Evolutionary conservation across 208 protist genomes (phyloP), one percentile per base, ranked within the genome.

Genomic region (Trypanosoma platydactyli): DNA sequence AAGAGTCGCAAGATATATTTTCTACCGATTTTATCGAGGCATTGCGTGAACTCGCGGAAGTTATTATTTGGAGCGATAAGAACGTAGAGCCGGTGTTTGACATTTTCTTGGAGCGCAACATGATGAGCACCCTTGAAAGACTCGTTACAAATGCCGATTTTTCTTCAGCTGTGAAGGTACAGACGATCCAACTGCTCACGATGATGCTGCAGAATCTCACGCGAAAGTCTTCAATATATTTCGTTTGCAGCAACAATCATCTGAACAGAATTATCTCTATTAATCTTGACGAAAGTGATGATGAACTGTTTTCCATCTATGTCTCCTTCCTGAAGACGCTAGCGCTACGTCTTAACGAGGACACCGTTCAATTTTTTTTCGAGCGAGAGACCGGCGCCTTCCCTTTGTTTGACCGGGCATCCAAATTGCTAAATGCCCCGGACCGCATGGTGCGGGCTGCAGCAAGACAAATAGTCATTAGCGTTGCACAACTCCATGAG

Each of bases 321-420:
- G 76, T 91, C 22, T 94, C 88, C 5, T 96, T 96, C 55, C 73
- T 96, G 30, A 93, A 93, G 42, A 81, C 84, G 5, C 51, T 96
- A n/a, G 83, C 88, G 1, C 72, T 94, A 30, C 78, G 88, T 29
- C 80, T 91, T n/a, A 89, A 86, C 56, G 62, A 77, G 12, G 71
- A 84, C 40, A 92, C 83, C 15, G 83, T 94, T 33, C 88, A 94
- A 48, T 88, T 94, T 50, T 96, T 96, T 71, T 93, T 92, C 40
- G 83, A 91, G 22, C 48, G 61, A 22, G 71, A 82, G 38, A 75
- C 65, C 27, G 52, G 61, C 12, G 67, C 73, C 7, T 94, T 96
- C 53, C 91, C 91, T 1, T 61, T 96, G 7, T 88, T 91, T 70
- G 77, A 83, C 59, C 77, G 80, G 11, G 85, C 88, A 5, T 51